Conservation (phyloP, 495 filamentous ascomycete species). For the Penicillium herquei region DNA sequence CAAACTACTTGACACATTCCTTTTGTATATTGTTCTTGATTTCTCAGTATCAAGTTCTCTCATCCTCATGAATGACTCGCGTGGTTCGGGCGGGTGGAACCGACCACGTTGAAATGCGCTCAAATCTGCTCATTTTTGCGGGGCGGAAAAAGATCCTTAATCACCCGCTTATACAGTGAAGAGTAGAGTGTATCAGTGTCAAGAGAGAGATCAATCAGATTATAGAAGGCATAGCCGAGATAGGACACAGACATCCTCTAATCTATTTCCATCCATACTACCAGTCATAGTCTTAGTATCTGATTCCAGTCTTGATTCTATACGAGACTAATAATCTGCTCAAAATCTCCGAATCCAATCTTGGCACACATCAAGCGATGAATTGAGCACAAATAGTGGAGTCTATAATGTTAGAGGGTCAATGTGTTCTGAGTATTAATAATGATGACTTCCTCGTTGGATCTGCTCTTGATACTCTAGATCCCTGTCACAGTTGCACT, state of each 20-base stretch:
- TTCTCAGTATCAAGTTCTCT: too few species aligned
- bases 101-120: slow-evolving; percentile 5
- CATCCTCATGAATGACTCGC: too few species aligned
- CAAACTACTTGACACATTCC: too few species aligned
- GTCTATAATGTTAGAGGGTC: neutral
- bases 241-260: too few species aligned
- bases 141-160: neutral
- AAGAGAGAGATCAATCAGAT: neutral
- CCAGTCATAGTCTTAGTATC: neutral
- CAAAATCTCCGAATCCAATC: neutral
- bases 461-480: neutral
- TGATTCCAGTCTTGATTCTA: neutral
- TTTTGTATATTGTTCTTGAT: too few species aligned
- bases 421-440: neutral
- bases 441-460: neutral
- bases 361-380: neutral
- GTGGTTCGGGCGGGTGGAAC: too few species aligned
- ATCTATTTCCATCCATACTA: too few species aligned
- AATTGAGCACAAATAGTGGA: slow-evolving; percentile 6
- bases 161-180: too few species aligned
- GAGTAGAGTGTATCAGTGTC: too few species aligned
- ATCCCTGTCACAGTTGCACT: too few species aligned
- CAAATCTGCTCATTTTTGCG: slow-evolving; percentile 16
- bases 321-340: neutral
- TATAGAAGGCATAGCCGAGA: too few species aligned